Evolutionary conservation across 1,284 basidiomycete genomes (phyloP).

Genomic region (Nidula niveotomentosa): DNA sequence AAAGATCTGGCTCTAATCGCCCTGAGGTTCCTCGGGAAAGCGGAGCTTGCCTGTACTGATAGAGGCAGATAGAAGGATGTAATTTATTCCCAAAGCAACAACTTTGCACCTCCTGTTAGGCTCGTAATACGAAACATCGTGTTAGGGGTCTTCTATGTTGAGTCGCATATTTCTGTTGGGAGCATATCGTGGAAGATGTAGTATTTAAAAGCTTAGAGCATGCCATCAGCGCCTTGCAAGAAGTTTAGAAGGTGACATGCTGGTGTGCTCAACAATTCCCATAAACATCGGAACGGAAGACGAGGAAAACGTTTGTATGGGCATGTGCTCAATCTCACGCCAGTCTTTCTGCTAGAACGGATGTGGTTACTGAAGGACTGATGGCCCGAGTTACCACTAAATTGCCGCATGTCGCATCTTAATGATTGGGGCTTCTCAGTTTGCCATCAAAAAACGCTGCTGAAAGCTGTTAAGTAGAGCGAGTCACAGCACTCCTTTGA

Average conservation of each 20-base stretch:
- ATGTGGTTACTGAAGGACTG: constrained; percentile 20
- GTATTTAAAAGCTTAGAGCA: too few species aligned
- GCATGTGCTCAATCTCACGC: constrained; percentile 25
- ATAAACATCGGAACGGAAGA: constrained; percentile 30
- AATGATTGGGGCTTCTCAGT: constrained; percentile 15
- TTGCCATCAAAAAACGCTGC: constrained; percentile 19
- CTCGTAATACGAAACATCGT: too few species aligned
- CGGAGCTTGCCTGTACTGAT: not conserved
- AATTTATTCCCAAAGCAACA: too few species aligned
- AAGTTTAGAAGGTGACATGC: not conserved
- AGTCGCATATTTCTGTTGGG: too few species aligned
- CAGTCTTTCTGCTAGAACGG: constrained; percentile 17
- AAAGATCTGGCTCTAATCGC: not conserved
- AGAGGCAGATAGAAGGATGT: not conserved
- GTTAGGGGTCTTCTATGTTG: too few species aligned
- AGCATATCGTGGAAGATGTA: too few species aligned
- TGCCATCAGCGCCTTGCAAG: too few species aligned
- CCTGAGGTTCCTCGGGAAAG: not conserved
- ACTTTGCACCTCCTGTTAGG: too few species aligned
- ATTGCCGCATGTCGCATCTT: constrained; percentile 18
- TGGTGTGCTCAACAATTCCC: constrained; percentile 5
- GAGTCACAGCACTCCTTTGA: not conserved
- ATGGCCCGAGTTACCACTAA: constrained; percentile 21
- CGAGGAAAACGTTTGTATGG: constrained; percentile 17
- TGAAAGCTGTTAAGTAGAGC: constrained; percentile 16